Conservation (phyloP, 1,139 yeast species). For the Candida albicans region DNA sequence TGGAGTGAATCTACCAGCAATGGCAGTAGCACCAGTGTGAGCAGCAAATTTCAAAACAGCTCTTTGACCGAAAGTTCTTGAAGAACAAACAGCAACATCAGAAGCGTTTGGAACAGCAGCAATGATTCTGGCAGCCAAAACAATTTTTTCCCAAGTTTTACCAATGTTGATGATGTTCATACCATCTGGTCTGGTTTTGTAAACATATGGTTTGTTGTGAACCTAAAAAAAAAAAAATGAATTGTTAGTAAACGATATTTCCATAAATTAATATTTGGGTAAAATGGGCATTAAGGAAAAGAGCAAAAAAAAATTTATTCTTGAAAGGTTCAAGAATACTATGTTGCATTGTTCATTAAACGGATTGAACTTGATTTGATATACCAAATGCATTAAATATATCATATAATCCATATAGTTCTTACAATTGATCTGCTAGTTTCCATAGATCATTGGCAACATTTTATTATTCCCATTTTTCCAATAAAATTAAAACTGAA, state of each 20-base stretch:
- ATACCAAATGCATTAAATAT: no score
- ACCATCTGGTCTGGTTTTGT: conserved; percentile 99
- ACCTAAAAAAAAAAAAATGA: conserved; percentile 48
- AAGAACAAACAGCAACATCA: conserved; percentile 98
- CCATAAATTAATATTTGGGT: neutral
- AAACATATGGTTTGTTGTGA: conserved; percentile 99
- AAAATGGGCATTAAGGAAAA: no score
- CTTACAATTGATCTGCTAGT: no score
- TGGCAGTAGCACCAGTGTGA: conserved; percentile 99
- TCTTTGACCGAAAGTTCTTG: conserved; percentile 99
- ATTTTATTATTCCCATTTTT: no score
- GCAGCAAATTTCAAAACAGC: conserved; percentile 99
- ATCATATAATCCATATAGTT: no score
- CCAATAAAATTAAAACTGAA: no score
- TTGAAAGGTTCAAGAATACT: no score
- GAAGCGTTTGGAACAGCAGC: conserved; percentile 99
- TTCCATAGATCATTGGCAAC: no score
- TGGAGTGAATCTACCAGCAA: conserved; percentile 99
- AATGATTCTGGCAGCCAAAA: conserved; percentile 98
- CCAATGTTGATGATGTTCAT: conserved; percentile 97
- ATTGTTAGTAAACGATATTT: conserved; percentile 35
- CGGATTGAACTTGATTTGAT: no score
- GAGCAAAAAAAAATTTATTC: no score
- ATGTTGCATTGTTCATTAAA: no score
- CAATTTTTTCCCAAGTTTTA: conserved; percentile 99